Conservation (phyloP, 768 basidiomycete species). For the Russula lepida region DNA sequence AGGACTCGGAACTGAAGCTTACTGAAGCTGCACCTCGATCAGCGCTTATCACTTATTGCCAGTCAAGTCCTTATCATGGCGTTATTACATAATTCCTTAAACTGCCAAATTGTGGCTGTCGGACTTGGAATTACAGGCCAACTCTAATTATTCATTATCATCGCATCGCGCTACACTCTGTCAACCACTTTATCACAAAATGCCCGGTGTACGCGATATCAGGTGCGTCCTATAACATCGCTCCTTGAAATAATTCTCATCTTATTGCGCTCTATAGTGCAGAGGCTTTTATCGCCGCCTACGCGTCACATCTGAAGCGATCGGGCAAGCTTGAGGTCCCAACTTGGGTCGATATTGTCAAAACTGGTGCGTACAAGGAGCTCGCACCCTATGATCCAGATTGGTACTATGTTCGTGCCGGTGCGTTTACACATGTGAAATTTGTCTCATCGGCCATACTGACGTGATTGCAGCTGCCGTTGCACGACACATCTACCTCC, state of each 20-base stretch:
- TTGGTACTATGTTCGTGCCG: conserved; percentile 99
- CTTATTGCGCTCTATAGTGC: conserved; percentile 44
- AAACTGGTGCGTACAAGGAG: conserved; percentile 96
- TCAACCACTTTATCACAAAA: conserved; percentile 25
- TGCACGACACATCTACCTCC: conserved; percentile 99
- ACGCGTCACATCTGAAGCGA: conserved; percentile 93
- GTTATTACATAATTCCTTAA: conserved; percentile 8
- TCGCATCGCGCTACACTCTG: not conserved
- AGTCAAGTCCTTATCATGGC: not conserved
- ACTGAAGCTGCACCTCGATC: too few species aligned
- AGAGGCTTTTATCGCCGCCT: conserved; percentile 88
- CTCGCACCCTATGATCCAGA: conserved; percentile 98
- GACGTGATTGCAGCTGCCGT: conserved; percentile 61
- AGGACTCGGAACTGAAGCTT: too few species aligned
- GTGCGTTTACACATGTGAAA: conserved; percentile 40
- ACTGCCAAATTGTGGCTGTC: conserved; percentile 21
- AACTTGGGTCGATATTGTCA: conserved; percentile 96
- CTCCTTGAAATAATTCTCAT: not conserved
- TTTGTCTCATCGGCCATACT: not conserved
- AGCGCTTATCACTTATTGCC: not conserved
- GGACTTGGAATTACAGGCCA: conserved; percentile 4
- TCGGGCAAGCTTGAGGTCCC: conserved; percentile 99
- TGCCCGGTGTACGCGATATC: conserved; percentile 42
- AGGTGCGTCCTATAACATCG: conserved; percentile 27
- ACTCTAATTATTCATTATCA: conserved; percentile 18